Percentiles rank a stretch among this genome's conserved stretches.
These are phyloP conservation scores for Coniochaeta pulveracea DNA, from an alignment of 2,329 filamentous ascomycete genomes.

Conservation along the genomic window DNA sequence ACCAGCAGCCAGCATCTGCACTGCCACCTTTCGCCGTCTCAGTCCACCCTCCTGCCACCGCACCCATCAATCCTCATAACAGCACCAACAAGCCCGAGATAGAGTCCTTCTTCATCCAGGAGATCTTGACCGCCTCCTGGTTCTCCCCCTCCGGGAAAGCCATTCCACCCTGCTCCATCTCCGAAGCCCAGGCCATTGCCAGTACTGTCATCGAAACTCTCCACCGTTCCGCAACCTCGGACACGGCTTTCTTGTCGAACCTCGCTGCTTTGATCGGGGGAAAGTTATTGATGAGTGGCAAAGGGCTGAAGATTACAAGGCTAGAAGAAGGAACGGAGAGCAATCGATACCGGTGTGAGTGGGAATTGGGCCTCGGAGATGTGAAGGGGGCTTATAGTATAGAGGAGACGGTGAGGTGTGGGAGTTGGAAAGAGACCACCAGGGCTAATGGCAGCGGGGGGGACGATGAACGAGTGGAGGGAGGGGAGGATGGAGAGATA, in stretches of 20 bases:
- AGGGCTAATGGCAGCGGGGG: constrained; percentile 1
- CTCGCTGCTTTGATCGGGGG: constrained; percentile 45
- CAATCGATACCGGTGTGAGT: constrained; percentile 38
- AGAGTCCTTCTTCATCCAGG: constrained; percentile 41
- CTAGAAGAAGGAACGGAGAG: constrained; percentile 28
- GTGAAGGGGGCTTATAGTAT: constrained; percentile 41
- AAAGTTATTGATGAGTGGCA: constrained; percentile 32
- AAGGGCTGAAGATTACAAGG: constrained; percentile 28
- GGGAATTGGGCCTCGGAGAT: constrained; percentile 44
- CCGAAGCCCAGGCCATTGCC: constrained; percentile 43
- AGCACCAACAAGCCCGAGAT: constrained; percentile 46
- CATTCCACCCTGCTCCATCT: constrained; percentile 30
- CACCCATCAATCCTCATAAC: too few relatives aligned
- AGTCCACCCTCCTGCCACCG: not conserved
- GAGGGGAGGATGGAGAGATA: constrained; percentile 7
- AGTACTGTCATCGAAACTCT: constrained; percentile 42
- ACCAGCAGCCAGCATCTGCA: constrained; percentile 1
- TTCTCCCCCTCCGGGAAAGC: constrained; percentile 31
- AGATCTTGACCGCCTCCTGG: constrained; percentile 40
- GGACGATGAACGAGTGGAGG: constrained; percentile 5
- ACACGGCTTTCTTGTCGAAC: constrained; percentile 48
- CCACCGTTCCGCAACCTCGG: constrained; percentile 34
- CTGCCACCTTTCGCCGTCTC: too few relatives aligned
- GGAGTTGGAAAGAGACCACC: constrained; percentile 24
- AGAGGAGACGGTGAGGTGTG: constrained; percentile 32